Percentiles rank a stretch among this genome's conserved stretches.
Evolutionary conservation across 805 yeast genomes (phyloP).

Genomic region (Barnettozyma californica): DNA sequence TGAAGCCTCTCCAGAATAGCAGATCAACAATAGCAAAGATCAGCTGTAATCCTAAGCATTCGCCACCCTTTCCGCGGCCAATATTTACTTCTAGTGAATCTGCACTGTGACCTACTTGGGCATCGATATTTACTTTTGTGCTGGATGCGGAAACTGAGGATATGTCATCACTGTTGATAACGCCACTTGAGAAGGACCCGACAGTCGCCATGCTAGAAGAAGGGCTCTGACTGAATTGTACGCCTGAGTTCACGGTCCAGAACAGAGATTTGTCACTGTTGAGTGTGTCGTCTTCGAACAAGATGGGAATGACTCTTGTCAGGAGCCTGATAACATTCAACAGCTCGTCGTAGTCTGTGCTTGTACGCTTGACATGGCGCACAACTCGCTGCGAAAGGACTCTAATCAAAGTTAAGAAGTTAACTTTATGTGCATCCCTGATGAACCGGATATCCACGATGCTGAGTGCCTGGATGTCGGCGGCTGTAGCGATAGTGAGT

Average conservation of each 20-base stretch:
- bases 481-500: slow-evolving; percentile 27
- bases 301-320: slow-evolving; percentile 58
- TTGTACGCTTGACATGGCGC: slow-evolving; percentile 11
- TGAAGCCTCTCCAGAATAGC: slow-evolving; percentile 54
- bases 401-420: slow-evolving; percentile 50
- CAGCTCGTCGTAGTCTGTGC: slow-evolving; percentile 25
- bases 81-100: slow-evolving; percentile 16
- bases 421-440: slow-evolving; percentile 50
- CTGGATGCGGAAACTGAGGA: slow-evolving; percentile 15
- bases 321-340: slow-evolving; percentile 61
- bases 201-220: slow-evolving; percentile 17
- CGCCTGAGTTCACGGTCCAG: slow-evolving; percentile 6
- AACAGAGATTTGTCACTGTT: background rate
- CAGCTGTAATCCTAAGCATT: slow-evolving; percentile 32
- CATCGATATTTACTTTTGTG: slow-evolving; percentile 16
- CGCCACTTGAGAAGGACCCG: slow-evolving; percentile 26
- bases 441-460: slow-evolving; percentile 56
- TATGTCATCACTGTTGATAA: slow-evolving; percentile 5
- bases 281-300: slow-evolving; percentile 44
- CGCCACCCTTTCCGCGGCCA: slow-evolving; percentile 8
- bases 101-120: slow-evolving; percentile 10
- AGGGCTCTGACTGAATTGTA: slow-evolving; percentile 6
- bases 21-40: slow-evolving; percentile 37
- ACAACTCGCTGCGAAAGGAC: slow-evolving; percentile 31
- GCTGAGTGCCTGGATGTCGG: slow-evolving; percentile 54